Conservation (phyloP, 2,329 filamentous ascomycete species). For the Huntiella savannae region DNA sequence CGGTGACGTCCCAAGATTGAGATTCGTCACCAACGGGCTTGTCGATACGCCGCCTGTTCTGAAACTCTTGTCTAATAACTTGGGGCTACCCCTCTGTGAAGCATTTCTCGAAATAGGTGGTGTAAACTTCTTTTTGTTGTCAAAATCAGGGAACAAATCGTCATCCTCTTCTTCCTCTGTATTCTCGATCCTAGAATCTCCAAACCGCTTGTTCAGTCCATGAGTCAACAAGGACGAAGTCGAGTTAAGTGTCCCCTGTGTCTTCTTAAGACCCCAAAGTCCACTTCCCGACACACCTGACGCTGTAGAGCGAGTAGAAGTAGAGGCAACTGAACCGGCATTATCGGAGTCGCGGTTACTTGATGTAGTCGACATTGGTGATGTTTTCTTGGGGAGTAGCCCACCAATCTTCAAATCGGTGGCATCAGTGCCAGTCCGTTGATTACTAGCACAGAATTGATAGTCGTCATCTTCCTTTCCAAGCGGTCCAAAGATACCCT, state of each 20-base stretch:
- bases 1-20: too few relatives aligned
- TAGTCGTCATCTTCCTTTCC: constrained; percentile 13
- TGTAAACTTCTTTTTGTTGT: constrained; percentile 18
- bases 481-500: constrained; percentile 13
- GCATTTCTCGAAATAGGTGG: constrained; percentile 9
- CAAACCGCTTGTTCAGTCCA: too few relatives aligned
- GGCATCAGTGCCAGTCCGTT: background rate
- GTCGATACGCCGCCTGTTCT: background rate
- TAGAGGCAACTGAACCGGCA: constrained; percentile 14
- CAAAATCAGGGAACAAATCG: constrained; percentile 34
- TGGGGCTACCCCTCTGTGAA: constrained; percentile 8
- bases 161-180: constrained; percentile 29
- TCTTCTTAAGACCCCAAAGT: constrained; percentile 25
- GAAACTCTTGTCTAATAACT: background rate
- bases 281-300: constrained; percentile 23
- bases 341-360: background rate
- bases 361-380: constrained; percentile 6
- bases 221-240: too few relatives aligned
- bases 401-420: too few relatives aligned
- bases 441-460: constrained; percentile 9
- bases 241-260: background rate
- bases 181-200: background rate
- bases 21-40: background rate
- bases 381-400: background rate
- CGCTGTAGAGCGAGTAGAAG: constrained; percentile 14